A percentile compares a stretch with the other conserved stretches of the same genome.
Conservation (phyloP, 2,329 filamentous ascomycete genomes). For the Samsoniella hepiali region DNA sequence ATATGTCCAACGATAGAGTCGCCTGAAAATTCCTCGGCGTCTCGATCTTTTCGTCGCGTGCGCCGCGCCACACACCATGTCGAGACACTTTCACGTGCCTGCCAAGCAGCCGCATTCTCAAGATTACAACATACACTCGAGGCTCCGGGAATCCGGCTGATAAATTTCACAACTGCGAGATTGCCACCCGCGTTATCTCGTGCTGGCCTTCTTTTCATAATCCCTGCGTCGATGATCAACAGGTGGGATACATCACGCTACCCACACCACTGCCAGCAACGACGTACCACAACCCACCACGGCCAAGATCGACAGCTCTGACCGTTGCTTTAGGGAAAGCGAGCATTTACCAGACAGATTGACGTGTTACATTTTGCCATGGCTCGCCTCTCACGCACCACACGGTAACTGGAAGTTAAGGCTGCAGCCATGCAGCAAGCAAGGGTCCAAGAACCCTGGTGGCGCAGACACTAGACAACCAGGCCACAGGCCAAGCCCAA, state of each 20-base stretch:
- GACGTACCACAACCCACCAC: neutral
- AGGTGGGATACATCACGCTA: neutral
- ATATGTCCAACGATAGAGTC: neutral
- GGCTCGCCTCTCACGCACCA: neutral
- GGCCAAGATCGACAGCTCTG: neutral
- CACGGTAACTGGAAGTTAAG: neutral
- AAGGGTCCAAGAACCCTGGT: neutral
- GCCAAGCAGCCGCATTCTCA: neutral
- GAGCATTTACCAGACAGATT: neutral
- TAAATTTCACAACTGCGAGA: neutral
- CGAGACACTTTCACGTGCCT: neutral
- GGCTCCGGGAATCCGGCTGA: neutral
- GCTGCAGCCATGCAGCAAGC: neutral
- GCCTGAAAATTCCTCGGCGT: neutral
- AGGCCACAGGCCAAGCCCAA: neutral
- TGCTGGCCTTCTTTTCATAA: neutral
- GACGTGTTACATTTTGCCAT: constrained; percentile 3
- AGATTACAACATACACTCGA: neutral
- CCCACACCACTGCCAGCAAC: neutral
- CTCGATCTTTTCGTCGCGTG: neutral
- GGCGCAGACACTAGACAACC: neutral
- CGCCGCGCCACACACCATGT: neutral
- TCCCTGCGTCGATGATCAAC: neutral
- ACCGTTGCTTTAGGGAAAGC: neutral
- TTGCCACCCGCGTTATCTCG: neutral